Conservation (phyloP, 2,329 filamentous ascomycete species). For the Emmonsiellopsis sp. region DNA sequence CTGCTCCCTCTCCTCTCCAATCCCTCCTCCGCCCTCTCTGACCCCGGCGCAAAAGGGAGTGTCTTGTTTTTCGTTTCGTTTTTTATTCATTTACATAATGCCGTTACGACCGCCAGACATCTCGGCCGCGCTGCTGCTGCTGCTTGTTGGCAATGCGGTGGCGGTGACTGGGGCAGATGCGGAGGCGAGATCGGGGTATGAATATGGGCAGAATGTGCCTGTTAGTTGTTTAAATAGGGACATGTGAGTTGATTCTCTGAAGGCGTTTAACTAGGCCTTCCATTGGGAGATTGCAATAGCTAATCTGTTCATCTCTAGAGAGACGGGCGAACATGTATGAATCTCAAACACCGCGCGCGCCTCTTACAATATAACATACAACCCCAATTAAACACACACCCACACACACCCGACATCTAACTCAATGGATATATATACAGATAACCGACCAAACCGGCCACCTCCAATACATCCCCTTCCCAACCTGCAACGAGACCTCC, state of each 20-base stretch:
- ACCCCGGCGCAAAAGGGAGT: background rate
- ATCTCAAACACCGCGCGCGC: background rate
- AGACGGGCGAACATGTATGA: slow-evolving; percentile 70
- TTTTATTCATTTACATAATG: background rate
- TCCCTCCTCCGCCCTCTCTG: background rate
- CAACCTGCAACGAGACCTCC: slow-evolving; percentile 77
- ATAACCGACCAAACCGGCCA: slow-evolving; percentile 58
- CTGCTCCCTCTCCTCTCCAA: background rate
- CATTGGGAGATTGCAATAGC: background rate
- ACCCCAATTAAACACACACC: background rate
- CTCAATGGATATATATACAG: background rate
- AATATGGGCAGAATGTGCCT: slow-evolving; percentile 40
- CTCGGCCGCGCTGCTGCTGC: background rate
- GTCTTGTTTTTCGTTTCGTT: background rate
- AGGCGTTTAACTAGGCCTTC: background rate
- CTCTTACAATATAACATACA: background rate
- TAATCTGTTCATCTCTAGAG: slow-evolving; percentile 41
- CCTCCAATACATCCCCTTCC: slow-evolving; percentile 87
- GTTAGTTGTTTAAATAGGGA: slow-evolving; percentile 44
- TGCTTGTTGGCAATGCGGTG: slow-evolving; percentile 2
- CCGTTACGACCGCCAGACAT: background rate
- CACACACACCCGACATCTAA: background rate
- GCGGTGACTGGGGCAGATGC: background rate
- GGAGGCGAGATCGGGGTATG: slow-evolving; percentile 27
- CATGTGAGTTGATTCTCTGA: slow-evolving; percentile 29